Conservation (phyloP, 2,329 filamentous ascomycete species). For the Aphanoascus verrucosus region DNA sequence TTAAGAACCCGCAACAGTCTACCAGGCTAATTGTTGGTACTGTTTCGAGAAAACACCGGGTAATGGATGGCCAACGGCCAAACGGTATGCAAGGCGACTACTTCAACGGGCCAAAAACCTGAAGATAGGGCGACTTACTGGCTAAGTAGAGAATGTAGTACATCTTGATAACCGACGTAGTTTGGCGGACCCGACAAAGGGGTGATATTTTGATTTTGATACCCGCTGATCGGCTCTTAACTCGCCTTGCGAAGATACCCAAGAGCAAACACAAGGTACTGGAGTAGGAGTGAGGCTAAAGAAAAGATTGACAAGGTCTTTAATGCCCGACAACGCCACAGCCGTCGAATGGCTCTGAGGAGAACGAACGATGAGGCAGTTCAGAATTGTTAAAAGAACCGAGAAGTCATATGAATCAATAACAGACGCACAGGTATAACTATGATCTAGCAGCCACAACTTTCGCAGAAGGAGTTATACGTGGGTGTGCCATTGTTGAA, state of each 20-base stretch:
- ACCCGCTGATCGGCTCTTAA: conserved; percentile 18
- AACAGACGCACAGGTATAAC: conserved; percentile 10
- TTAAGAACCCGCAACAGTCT: not conserved
- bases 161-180: conserved; percentile 24
- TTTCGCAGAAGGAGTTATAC: conserved; percentile 6
- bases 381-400: conserved; percentile 15
- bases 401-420: conserved; percentile 10
- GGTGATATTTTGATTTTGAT: conserved; percentile 4
- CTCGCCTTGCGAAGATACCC: conserved; percentile 7
- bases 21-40: conserved; percentile 2
- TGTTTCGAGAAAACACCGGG: not conserved
- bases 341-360: conserved; percentile 11
- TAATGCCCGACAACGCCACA: conserved; percentile 15
- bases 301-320: conserved; percentile 6
- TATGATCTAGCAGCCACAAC: conserved; percentile 5
- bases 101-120: conserved; percentile 7
- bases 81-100: conserved; percentile 1
- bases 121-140: conserved; percentile 48
- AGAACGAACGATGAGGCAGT: conserved; percentile 15
- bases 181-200: conserved; percentile 7
- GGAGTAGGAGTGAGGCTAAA: not conserved
- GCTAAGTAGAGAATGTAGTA: conserved; percentile 56
- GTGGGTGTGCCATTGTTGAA: conserved; percentile 13
- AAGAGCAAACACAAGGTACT: not conserved
- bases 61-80: not conserved